Percentiles rank a stretch among this genome's conserved stretches.
phyloP scores from a whole-genome alignment of 148 eudicot genomes.

The Cornus kousa region DNA sequence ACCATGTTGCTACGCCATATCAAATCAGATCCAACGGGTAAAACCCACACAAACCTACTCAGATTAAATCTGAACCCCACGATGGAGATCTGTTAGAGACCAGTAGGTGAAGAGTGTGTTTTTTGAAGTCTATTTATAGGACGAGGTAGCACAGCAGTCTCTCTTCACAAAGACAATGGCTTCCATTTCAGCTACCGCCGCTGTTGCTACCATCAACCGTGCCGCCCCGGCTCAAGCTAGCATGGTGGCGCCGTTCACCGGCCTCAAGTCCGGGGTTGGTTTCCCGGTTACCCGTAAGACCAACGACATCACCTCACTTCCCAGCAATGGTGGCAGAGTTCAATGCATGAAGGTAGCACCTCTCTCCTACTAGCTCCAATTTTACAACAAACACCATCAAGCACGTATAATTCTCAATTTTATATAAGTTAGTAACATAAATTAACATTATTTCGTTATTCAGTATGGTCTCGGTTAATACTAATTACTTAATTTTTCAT shows the following conservation, averaged over 20 bases:
- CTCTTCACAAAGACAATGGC: constrained; percentile 4
- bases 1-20: neutral
- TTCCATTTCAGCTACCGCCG: constrained; percentile 31
- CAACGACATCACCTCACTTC: constrained; percentile 32
- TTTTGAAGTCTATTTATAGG: neutral
- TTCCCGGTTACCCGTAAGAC: constrained; percentile 42
- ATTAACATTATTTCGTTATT: too few species aligned
- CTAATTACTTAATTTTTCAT: too few species aligned
- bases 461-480: too few species aligned
- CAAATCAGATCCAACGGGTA: neutral
- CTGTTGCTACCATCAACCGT: constrained; percentile 30
- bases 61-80: neutral
- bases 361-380: too few species aligned
- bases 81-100: neutral
- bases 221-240: constrained; percentile 35
- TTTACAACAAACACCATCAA: too few species aligned
- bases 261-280: constrained; percentile 32
- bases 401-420: too few species aligned
- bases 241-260: constrained; percentile 52
- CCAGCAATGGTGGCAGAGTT: constrained; percentile 51
- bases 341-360: constrained; percentile 50
- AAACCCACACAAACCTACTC: neutral
- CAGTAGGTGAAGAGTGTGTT: neutral
- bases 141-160: neutral
- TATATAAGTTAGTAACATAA: too few species aligned